Evolutionary conservation across 352 stramenopile genomes (phyloP), one percentile per base, ranked within the genome.

Genomic region (Phytophthora pini): DNA sequence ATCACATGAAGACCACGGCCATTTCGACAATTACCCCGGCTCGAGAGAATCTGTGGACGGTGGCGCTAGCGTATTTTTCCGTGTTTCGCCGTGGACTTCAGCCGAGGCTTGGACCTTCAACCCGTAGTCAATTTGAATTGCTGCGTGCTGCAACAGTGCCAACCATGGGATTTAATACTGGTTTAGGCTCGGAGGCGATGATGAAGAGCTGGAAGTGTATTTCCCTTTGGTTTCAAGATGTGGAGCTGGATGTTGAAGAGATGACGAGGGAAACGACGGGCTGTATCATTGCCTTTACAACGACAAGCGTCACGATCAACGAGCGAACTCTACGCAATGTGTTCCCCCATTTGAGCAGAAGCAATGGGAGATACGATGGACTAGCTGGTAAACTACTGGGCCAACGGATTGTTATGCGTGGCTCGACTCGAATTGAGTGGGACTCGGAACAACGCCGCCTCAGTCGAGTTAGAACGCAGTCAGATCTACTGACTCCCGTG

Each of bases 211-310:
- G 60, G 60, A 53, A 54, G 10, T 68, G 43, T 5, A 34, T 62
- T 36, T 62, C 51, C 2, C 13, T 60, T 3, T 68, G 60, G 60
- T 68, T 62, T 11, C 15, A 60, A 39, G 31, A 61, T 10, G 52
- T 56, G n/a, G 34, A 62, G 10, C 12, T 61, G 31, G 58, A 56
- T 11, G n/a, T 67, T 41, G 50, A 62, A 27, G 41, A 34, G 1
- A 22, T 68, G 34, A 15, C 41, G 12, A 62, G 56, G 15, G 60
- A 22, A 2, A 4, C 34, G 26, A 3, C 3, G 4, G 48, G 20
- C n/a, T 44, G 29, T 26, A 8, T 61, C 3, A 9, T 45, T 12
- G 53, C 40, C 9, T 26, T 20, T 9, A 61, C 20, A 1, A 52
- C 20, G 20, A 53, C 29, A 11, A 45, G 26, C 2, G n/a, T 55